Base-by-base conservation (phyloP, 1,139 yeast genomes). In the Protomyces lactucae-debilis region DNA sequence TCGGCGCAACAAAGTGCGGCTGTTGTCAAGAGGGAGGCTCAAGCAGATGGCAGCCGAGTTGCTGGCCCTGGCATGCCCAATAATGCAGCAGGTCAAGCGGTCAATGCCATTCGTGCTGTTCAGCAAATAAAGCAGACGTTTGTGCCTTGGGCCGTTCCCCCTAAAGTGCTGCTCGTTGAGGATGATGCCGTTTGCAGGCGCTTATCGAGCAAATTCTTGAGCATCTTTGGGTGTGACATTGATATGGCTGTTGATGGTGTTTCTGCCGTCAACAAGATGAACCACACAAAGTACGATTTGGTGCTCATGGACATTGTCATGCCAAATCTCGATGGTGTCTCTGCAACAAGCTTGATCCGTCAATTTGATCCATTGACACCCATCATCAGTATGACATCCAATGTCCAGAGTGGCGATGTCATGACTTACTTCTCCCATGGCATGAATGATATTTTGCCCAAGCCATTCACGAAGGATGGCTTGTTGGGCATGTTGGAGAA, bases 241-340 rank as follows among this genome's bases (percentile, higher is more conserved):
- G 93, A 95, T 55, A 90, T 90, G 35, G 97, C 91, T 0, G 87
- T 91, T 18, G 97, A 92, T 76, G 99, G 99, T 0, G 76, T 92
- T 32, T 86, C 88, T 54, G 97, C 97, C 1, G 90, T 93, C 59
- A 83, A 86, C 40, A 86, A 87, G 0, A 85, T 89, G 57, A 96
- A 89, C 73, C 67, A 70, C 9, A 53, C 68, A 4, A 65, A 64
- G 35, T 65, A 63, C 39, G 96, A 91, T 74, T 77, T 91, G 66
- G 95, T 92, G 0, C 77, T 92, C 63, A 90, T 92, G 96, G 97
- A 91, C 76, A 89, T 88, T 63, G 95, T 92, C 28, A 88, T 92
- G 93, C 97, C 97, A 1, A 88, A 88, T 73, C 78, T 92, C 64
- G 97, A 92, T 74, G 98, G 98, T 56, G 95, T 96, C 6, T 86